Evolutionary conservation across 768 basidiomycete genomes (phyloP), one percentile per base, ranked within the genome.

Genomic region (Cystobasidium tubakii): DNA sequence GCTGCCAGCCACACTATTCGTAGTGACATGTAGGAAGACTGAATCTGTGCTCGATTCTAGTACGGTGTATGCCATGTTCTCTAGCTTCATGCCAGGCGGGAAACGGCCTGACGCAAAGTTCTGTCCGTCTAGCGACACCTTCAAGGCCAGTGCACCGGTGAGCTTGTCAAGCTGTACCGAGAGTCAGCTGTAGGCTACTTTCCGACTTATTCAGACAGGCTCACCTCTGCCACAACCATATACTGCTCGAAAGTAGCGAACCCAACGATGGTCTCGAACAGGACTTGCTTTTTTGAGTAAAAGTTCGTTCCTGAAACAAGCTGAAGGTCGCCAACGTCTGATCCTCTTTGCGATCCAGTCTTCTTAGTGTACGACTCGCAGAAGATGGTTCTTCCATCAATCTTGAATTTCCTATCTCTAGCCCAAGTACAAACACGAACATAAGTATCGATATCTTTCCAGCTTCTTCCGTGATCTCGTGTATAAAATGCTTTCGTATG

Each of bases 161-260:
- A 62, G 82, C 76, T 3, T 83, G 13, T 86, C 81, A 77, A 86
- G 84, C 87, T 88, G 74, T 2, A 72, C 42, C 62, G 15, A 44
- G 74, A 73, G 36, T 62, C 44, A 17, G 42, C 70, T 31, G 74
- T 13, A 50, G 31, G 7, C 44, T 25, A 9, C 10, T 3, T 1
- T 9, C 4, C 13, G 66, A 23, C 15, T 9, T 23, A 1, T 29
- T 10, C 6, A 1, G n/a, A 0, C 6, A n/a, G 2, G 70, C 87
- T 66, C 50, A 96, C 92, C 85, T 93, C 89, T 27, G 95, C 96
- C 34, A 97, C 95, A 55, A 98, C 88, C 80, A 98, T 84, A 81
- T 90, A 99, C 83, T 99, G 92, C 0, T 91, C 91, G 81, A 99
- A 99, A 82, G 92, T 94, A 0, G 96, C 89, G 83, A 94, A 97